Percentiles rank a stretch among this genome's conserved stretches.
These are phyloP conservation scores for Hypoxylon fragiforme DNA, from an alignment of 495 filamentous ascomycete species.

Conservation along the genomic window DNA sequence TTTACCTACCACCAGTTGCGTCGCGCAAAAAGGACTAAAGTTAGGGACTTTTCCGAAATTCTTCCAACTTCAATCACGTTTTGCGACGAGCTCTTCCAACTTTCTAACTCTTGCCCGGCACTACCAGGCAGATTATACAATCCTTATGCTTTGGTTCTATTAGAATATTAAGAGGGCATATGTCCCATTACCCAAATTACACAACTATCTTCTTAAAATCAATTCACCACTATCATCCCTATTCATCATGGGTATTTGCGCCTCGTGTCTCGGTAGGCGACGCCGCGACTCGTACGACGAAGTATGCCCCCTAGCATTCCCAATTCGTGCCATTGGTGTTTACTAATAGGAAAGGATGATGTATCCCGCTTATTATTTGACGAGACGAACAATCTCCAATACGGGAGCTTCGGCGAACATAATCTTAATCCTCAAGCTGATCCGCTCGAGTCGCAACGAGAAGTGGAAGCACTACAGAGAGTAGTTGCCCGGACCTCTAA, in stretches of 20 bases:
- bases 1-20: too few species aligned
- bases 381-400: constrained; percentile 55
- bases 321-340: not conserved
- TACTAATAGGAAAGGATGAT: constrained; percentile 47
- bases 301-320: constrained; percentile 30
- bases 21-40: too few species aligned
- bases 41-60: constrained; percentile 22
- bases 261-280: constrained; percentile 49
- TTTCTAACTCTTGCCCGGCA: constrained; percentile 41
- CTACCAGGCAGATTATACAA: constrained; percentile 41
- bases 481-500: constrained; percentile 60
- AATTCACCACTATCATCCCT: not conserved
- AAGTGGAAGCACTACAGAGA: constrained; percentile 59
- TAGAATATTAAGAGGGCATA: constrained; percentile 24
- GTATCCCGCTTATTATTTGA: constrained; percentile 57
- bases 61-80: constrained; percentile 33
- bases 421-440: constrained; percentile 55
- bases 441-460: constrained; percentile 59
- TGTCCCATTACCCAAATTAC: constrained; percentile 25
- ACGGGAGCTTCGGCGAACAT: constrained; percentile 58
- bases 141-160: constrained; percentile 38
- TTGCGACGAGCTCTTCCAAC: constrained; percentile 28
- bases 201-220: constrained; percentile 4
- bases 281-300: constrained; percentile 48
- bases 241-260: constrained; percentile 50